These are phyloP conservation scores for Pyrenopolyporus hunteri DNA, from an alignment of 495 filamentous ascomycete species.

Conservation along the genomic window DNA sequence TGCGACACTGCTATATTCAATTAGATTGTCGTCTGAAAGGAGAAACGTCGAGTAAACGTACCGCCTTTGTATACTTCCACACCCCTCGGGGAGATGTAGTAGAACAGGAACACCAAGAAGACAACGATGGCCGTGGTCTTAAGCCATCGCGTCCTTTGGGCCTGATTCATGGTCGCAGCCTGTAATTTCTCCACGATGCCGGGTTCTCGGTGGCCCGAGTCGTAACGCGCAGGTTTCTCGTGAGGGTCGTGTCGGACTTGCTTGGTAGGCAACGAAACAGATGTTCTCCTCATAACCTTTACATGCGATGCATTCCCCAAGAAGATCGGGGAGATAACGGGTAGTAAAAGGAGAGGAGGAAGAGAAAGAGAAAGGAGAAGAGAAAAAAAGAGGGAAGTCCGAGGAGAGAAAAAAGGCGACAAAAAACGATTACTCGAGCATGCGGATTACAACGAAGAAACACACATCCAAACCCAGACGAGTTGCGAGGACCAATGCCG, in stretches of 20 bases:
- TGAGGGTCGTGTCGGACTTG: slow-evolving; percentile 61
- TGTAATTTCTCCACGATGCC: slow-evolving; percentile 56
- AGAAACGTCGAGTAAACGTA: slow-evolving; percentile 27
- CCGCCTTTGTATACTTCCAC: slow-evolving; percentile 54
- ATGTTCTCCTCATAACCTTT: slow-evolving; percentile 62
- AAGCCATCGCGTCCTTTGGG: slow-evolving; percentile 76
- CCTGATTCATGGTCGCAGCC: slow-evolving; percentile 68
- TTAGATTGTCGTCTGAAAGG: slow-evolving; percentile 5
- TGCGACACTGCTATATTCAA: slow-evolving; percentile 27
- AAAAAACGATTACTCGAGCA: slow-evolving; percentile 10
- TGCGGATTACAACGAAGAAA: slow-evolving; percentile 3
- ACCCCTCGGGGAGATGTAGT: slow-evolving; percentile 70
- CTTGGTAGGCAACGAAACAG: slow-evolving; percentile 64
- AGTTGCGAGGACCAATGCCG: slow-evolving; percentile 31
- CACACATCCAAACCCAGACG: slow-evolving; percentile 13
- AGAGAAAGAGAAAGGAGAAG: not conserved
- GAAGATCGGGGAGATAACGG: slow-evolving; percentile 19
- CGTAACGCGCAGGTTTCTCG: slow-evolving; percentile 64
- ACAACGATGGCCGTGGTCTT: slow-evolving; percentile 83
- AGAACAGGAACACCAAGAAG: slow-evolving; percentile 74
- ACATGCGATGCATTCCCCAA: slow-evolving; percentile 39
- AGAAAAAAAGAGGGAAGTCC: slow-evolving; percentile 6
- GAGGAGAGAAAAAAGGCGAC: slow-evolving; percentile 1
- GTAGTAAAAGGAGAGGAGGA: slow-evolving; percentile 4
- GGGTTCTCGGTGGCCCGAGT: slow-evolving; percentile 48